These are phyloP conservation scores for Penicillium fimorum DNA, from an alignment of 495 filamentous ascomycete species.

Conservation along the genomic window DNA sequence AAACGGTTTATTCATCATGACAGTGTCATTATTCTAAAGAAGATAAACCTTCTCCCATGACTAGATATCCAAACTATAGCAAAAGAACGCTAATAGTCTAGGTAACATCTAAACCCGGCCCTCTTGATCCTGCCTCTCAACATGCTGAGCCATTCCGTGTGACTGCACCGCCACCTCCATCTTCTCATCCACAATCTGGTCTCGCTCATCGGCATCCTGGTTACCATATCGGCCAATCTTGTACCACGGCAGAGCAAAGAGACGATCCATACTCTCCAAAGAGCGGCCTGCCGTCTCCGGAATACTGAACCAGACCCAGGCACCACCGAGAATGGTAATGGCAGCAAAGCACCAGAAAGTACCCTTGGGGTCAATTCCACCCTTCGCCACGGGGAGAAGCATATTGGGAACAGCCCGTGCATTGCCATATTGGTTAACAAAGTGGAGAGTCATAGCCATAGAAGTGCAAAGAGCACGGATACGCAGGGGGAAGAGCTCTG, in stretches of 20 bases:
- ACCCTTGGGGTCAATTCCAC: constrained; percentile 47
- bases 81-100: neutral
- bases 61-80: neutral
- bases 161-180: constrained; percentile 19
- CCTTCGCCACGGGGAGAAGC: constrained; percentile 42
- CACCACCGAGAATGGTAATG: constrained; percentile 56
- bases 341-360: constrained; percentile 72
- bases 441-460: constrained; percentile 57
- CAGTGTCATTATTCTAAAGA: neutral
- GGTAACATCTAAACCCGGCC: constrained; percentile 1
- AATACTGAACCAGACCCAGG: constrained; percentile 57
- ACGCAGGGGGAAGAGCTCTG: constrained; percentile 69
- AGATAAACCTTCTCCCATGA: neutral
- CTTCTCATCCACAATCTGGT: constrained; percentile 35
- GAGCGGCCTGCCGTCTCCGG: constrained; percentile 44
- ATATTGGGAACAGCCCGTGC: constrained; percentile 56
- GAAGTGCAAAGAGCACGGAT: constrained; percentile 47
- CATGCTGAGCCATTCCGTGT: constrained; percentile 20
- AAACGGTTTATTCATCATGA: neutral
- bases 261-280: constrained; percentile 58
- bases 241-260: constrained; percentile 68
- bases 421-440: constrained; percentile 72
- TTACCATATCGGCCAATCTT: constrained; percentile 62
- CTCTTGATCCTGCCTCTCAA: constrained; percentile 11
- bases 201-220: constrained; percentile 50